These are phyloP conservation scores for Aspergillus sclerotioniger DNA, from an alignment of 495 filamentous ascomycete genomes.

Conservation along the genomic window DNA sequence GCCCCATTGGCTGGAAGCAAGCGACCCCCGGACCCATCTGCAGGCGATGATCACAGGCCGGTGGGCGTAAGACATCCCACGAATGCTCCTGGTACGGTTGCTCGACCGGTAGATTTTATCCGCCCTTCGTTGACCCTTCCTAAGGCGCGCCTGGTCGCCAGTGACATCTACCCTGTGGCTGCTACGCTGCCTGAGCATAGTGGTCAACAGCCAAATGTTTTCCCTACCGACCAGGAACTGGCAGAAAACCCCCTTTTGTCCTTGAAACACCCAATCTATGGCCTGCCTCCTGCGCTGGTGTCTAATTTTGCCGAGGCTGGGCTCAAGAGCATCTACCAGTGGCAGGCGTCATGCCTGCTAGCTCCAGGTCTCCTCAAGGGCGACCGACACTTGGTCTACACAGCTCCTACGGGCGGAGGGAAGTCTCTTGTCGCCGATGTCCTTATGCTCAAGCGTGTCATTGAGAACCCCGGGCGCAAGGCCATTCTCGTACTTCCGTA, in stretches of 20 bases:
- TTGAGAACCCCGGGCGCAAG: slow-evolving; percentile 64
- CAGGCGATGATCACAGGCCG: slow-evolving; percentile 9
- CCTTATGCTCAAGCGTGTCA: slow-evolving; percentile 68
- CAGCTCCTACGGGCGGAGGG: slow-evolving; percentile 80
- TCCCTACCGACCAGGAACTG: slow-evolving; percentile 42
- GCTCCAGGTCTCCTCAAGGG: slow-evolving; percentile 65
- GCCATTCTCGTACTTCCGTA: slow-evolving; percentile 79
- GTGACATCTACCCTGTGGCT: slow-evolving; percentile 35
- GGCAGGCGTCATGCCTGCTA: slow-evolving; percentile 78
- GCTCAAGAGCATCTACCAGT: slow-evolving; percentile 71
- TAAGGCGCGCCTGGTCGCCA: slow-evolving; percentile 36
- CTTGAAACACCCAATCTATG: slow-evolving; percentile 63
- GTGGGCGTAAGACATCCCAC: slow-evolving; percentile 12
- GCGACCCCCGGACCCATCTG: slow-evolving; percentile 27
- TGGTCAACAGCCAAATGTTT: neutral
- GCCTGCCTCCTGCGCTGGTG: slow-evolving; percentile 58
- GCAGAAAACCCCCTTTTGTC: slow-evolving; percentile 59
- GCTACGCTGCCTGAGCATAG: slow-evolving; percentile 8
- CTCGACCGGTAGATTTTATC: slow-evolving; percentile 15
- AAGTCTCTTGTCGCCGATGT: slow-evolving; percentile 79
- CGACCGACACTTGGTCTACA: slow-evolving; percentile 72
- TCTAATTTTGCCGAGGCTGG: slow-evolving; percentile 63
- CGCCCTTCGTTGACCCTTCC: slow-evolving; percentile 23
- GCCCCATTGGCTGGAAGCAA: slow-evolving; percentile 44
- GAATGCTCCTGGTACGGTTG: neutral